These are phyloP conservation scores for Mycena leptocephala DNA, from an alignment of 768 basidiomycete genomes.

Conservation along the genomic window DNA sequence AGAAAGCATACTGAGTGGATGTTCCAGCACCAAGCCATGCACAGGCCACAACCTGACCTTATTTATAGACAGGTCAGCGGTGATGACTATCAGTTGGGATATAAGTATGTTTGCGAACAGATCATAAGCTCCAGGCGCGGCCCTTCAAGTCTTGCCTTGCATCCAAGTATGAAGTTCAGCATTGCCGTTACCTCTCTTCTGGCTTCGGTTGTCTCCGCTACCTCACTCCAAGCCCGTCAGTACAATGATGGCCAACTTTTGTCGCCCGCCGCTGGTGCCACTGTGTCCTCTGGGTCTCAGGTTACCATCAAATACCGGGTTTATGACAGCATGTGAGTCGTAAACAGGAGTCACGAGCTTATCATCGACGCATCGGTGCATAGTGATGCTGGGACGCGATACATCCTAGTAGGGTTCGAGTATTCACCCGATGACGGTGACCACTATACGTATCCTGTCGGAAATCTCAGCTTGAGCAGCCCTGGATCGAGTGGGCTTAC, in stretches of 20 bases:
- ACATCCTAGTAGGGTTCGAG: slow-evolving; percentile 25
- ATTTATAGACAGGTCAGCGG: not conserved
- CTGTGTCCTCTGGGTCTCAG: too few species aligned
- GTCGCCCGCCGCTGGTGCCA: too few species aligned
- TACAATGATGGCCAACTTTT: slow-evolving; percentile 24
- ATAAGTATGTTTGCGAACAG: slow-evolving; percentile 11
- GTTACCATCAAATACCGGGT: too few species aligned
- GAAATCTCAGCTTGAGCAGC: slow-evolving; percentile 19
- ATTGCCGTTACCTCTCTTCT: slow-evolving; percentile 25
- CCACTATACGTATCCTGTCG: slow-evolving; percentile 17
- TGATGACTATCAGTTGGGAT: slow-evolving; percentile 14
- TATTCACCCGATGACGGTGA: slow-evolving; percentile 16
- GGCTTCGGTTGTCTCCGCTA: slow-evolving; percentile 14
- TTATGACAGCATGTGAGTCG: too few species aligned
- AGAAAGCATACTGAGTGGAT: slow-evolving; percentile 8
- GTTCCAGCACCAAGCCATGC: slow-evolving; percentile 6
- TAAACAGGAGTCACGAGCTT: too few species aligned
- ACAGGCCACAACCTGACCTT: slow-evolving; percentile 8
- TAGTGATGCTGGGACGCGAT: slow-evolving; percentile 16
- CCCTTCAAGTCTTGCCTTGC: slow-evolving; percentile 10
- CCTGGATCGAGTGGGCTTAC: slow-evolving; percentile 17
- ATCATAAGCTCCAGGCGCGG: not conserved
- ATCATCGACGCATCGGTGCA: slow-evolving; percentile 12
- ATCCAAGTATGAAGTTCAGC: slow-evolving; percentile 24
- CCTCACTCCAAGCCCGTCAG: slow-evolving; percentile 19